These are phyloP conservation scores for Skeletonema menzelii DNA, from an alignment of 108 stramenopile species.

Conservation along the genomic window DNA sequence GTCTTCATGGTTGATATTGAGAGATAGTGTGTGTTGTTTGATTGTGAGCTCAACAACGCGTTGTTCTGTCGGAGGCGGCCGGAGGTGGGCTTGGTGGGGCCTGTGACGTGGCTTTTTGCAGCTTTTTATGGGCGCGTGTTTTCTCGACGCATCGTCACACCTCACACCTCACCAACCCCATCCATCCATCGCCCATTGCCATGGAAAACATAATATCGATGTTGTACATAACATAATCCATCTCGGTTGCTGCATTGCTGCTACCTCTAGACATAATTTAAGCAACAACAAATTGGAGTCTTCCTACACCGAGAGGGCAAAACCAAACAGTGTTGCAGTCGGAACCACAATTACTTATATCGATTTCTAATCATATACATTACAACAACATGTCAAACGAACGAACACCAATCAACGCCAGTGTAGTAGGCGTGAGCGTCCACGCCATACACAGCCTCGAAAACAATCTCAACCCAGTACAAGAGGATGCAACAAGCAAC, in stretches of 20 bases:
- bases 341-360: constrained; percentile 6
- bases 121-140: too few species aligned
- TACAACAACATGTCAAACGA: background rate
- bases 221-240: too few species aligned
- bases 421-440: constrained; percentile 4
- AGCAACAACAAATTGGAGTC: too few species aligned
- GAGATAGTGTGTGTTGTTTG: too few species aligned
- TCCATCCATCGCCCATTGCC: too few species aligned
- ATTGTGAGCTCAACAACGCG: too few species aligned
- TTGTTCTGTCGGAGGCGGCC: background rate
- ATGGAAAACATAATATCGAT: too few species aligned
- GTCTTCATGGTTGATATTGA: background rate
- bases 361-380: background rate
- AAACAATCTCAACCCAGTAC: background rate
- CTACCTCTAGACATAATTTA: too few species aligned
- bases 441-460: background rate
- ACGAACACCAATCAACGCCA: background rate
- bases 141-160: too few species aligned
- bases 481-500: background rate
- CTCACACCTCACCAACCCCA: too few species aligned
- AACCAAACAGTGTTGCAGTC: background rate
- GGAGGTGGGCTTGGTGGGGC: background rate
- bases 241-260: too few species aligned
- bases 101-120: background rate
- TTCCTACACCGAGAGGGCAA: too few species aligned